Evolutionary conservation across 75 land plant genomes (phyloP).

Genomic region (Ceratopteris richardii): DNA sequence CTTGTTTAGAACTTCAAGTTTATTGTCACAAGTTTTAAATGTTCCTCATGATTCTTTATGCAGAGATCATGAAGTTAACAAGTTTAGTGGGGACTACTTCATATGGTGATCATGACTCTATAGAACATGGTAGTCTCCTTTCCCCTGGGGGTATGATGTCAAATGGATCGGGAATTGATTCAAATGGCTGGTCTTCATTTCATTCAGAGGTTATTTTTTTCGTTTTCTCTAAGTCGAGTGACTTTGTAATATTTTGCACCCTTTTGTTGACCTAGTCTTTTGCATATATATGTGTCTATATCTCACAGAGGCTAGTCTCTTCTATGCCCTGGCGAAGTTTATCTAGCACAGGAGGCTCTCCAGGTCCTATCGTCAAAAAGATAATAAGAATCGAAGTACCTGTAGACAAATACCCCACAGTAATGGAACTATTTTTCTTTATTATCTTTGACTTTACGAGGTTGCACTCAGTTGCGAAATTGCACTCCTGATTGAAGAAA

Average conservation of each 20-base stretch:
- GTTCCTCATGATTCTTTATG: slow-evolving; percentile 31
- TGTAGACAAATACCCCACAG: slow-evolving; percentile 77
- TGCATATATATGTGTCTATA: slow-evolving; percentile 24
- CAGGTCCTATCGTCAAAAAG: slow-evolving; percentile 74
- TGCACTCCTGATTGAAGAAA: background rate
- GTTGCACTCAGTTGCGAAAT: background rate
- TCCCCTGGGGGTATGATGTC: slow-evolving; percentile 46
- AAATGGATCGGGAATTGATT: slow-evolving; percentile 68
- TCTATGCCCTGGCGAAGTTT: slow-evolving; percentile 4
- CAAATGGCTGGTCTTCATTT: slow-evolving; percentile 64
- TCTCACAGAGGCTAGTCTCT: slow-evolving; percentile 7
- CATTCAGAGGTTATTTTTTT: slow-evolving; percentile 44
- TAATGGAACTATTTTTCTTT: slow-evolving; percentile 16
- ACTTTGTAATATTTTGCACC: background rate
- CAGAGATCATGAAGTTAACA: slow-evolving; percentile 70
- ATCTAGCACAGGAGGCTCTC: slow-evolving; percentile 39
- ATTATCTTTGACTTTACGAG: background rate
- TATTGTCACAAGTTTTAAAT: background rate
- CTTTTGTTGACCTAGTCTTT: background rate
- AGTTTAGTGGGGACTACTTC: slow-evolving; percentile 66
- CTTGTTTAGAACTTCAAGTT: background rate
- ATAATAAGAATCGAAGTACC: slow-evolving; percentile 87
- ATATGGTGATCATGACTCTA: slow-evolving; percentile 58
- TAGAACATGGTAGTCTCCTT: slow-evolving; percentile 68
- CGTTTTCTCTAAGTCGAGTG: background rate